Conservation (phyloP, 257 asterid species). For the Ajuga chamaepitys region DNA sequence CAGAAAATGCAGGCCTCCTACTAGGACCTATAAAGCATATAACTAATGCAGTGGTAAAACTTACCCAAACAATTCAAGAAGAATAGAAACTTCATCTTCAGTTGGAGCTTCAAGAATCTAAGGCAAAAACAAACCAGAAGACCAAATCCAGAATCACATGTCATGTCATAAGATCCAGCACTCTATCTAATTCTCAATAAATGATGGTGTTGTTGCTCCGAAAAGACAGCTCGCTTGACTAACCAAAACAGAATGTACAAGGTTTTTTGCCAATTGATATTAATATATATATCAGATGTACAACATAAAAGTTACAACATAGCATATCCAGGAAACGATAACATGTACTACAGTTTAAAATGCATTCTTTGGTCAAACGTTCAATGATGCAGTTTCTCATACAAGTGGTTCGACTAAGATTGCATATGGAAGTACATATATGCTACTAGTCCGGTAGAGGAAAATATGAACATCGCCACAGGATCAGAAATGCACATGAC, state of each 20-base stretch:
- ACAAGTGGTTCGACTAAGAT: not conserved
- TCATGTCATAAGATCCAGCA: constrained; percentile 3
- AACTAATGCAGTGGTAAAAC: constrained; percentile 23
- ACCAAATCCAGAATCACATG: constrained; percentile 15
- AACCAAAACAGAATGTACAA: not conserved
- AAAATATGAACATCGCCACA: not conserved
- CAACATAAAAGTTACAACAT: not conserved
- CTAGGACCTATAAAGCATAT: not conserved
- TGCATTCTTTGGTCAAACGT: not conserved
- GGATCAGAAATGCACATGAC: constrained; percentile 9
- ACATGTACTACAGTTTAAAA: not conserved
- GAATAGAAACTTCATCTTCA: constrained; percentile 85
- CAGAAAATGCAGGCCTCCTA: not conserved
- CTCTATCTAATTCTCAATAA: not conserved
- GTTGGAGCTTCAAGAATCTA: constrained; percentile 95
- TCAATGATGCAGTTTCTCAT: not conserved
- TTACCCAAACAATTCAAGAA: constrained; percentile 82
- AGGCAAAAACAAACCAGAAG: constrained; percentile 23
- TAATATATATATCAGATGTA: not conserved
- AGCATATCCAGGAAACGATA: constrained; percentile 5
- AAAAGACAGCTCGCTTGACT: constrained; percentile 4
- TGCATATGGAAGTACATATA: not conserved
- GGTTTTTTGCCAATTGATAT: constrained; percentile 1
- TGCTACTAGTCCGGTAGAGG: not conserved
- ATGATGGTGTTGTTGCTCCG: not conserved